Conservation (phyloP, 768 basidiomycete genomes). For the Coprinopsis sp. region DNA sequence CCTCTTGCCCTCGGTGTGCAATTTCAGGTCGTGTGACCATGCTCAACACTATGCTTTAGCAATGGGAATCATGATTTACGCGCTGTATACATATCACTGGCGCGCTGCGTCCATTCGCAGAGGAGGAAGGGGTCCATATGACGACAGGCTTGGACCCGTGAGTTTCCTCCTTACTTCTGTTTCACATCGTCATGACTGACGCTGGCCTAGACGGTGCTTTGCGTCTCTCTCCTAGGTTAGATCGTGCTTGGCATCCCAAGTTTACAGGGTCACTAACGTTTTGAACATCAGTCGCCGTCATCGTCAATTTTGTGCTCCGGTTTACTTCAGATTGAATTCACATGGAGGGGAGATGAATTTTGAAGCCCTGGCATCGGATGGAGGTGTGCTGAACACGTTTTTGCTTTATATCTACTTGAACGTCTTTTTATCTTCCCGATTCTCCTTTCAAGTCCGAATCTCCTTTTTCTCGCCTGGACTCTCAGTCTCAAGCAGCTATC, state of each 20-base stretch:
- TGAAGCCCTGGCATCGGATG: no score
- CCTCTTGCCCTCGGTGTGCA: not conserved
- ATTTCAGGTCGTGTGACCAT: not conserved
- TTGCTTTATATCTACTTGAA: no score
- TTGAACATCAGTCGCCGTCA: slow-evolving; percentile 59
- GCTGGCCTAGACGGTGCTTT: slow-evolving; percentile 65
- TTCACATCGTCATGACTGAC: slow-evolving; percentile 3
- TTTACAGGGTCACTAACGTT: slow-evolving; percentile 3
- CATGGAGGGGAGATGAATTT: not conserved
- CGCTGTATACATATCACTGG: slow-evolving; percentile 94
- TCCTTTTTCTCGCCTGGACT: no score
- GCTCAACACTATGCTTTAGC: slow-evolving; percentile 40
- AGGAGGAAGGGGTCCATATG: slow-evolving; percentile 92
- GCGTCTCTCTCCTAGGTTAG: slow-evolving; percentile 74
- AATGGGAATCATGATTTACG: slow-evolving; percentile 96
- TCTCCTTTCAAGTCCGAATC: no score
- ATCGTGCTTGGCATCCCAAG: slow-evolving; percentile 6
- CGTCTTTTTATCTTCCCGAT: no score
- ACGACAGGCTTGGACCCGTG: slow-evolving; percentile 91
- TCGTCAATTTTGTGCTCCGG: slow-evolving; percentile 81
- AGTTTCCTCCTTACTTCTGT: slow-evolving; percentile 7
- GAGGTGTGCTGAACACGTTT: no score
- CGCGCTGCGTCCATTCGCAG: slow-evolving; percentile 88
- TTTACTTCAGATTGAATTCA: slow-evolving; percentile 46
- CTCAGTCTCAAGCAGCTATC: no score